Evolutionary conservation across 495 filamentous ascomycete species (phyloP), one percentile per base, ranked within the genome.

Genomic region (Polyplosphaeria fusca): DNA sequence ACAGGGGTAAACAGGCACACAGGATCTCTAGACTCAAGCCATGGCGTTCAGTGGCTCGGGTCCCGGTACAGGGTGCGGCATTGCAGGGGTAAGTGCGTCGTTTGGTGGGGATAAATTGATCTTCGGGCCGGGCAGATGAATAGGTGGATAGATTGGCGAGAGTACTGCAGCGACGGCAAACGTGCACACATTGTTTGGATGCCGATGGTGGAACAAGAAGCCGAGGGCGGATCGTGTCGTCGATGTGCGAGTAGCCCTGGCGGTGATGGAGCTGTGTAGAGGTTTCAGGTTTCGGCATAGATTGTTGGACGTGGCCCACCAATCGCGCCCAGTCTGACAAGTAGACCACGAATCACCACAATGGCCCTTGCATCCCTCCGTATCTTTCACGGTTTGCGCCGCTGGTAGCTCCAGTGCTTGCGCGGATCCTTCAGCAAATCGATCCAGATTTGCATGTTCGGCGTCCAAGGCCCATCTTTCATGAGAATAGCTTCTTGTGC

Each of bases 401-500:
- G 41, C 27, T 37, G 47, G 19, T 45, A 63, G 40, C 60, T 63
- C 60, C 60, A 63, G 25, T 63, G 60, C 27, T 26, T 22, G 26
- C 32, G 49, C 44, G 55, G 38, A 38, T 63, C 38, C 37, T 47
- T 18, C 14, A 49, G n/a, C 26, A 63, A 23, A 7, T 63, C 49
- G 23, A 47, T 55, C 60, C 60, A 63, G 25, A 58, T 39, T 27
- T 27, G 11, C 50, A 63, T 14, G 42, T 58, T 58, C 19, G 30
- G 30, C n/a, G 49, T 54, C 48, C 55, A 63, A 2, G 41, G 26
- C 13, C 74, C 74, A 12, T 73, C 67, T 46, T 71, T 69, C 32
- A 72, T 63, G 11, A 66, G 22, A 2, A 60, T 58, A 9, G 37
- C 48, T 32, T 66, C 63, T 19, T 54, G 18, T 2, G 68, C 68